These are phyloP conservation scores for Tricladium varicosporioides DNA, from an alignment of 2,329 filamentous ascomycete species.

Conservation along the genomic window DNA sequence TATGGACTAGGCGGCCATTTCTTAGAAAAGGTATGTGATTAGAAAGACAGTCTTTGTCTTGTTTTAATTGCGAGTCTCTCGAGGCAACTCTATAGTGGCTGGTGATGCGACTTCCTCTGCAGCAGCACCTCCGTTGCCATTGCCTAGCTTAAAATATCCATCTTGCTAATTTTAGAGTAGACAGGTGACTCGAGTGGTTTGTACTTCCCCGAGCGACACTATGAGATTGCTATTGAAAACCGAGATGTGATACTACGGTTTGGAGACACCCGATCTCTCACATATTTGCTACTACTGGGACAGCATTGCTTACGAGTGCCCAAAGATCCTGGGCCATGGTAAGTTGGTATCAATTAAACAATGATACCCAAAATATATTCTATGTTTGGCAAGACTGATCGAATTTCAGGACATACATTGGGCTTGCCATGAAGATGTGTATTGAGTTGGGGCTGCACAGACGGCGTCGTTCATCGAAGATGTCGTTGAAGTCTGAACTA, in stretches of 20 bases:
- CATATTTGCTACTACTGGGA: constrained; percentile 8
- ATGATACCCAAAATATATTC: too few species aligned
- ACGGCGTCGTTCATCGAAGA: constrained; percentile 26
- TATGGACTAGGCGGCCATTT: constrained; percentile 12
- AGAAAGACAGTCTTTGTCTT: neutral
- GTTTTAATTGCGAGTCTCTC: neutral
- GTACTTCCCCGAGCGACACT: constrained; percentile 5
- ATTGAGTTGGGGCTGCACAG: constrained; percentile 49
- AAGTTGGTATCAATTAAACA: neutral
- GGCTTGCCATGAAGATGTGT: constrained; percentile 49
- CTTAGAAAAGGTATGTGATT: constrained; percentile 10
- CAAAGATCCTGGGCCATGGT: constrained; percentile 12
- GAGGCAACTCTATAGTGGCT: too few species aligned
- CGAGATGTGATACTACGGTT: constrained; percentile 4
- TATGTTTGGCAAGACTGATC: too few species aligned
- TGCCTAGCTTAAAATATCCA: too few species aligned
- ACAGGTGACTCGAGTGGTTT: constrained; percentile 1
- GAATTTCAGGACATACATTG: constrained; percentile 22
- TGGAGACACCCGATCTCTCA: constrained; percentile 7
- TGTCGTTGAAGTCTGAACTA: constrained; percentile 7
- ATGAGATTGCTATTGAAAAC: constrained; percentile 7
- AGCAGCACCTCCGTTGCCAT: too few species aligned
- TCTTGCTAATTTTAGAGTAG: neutral
- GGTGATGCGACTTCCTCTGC: too few species aligned
- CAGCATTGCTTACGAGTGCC: constrained; percentile 9